These are phyloP conservation scores for Sporodiniella umbellata DNA, from an alignment of 371 early-diverging fungal genomes.

Conservation along the genomic window DNA sequence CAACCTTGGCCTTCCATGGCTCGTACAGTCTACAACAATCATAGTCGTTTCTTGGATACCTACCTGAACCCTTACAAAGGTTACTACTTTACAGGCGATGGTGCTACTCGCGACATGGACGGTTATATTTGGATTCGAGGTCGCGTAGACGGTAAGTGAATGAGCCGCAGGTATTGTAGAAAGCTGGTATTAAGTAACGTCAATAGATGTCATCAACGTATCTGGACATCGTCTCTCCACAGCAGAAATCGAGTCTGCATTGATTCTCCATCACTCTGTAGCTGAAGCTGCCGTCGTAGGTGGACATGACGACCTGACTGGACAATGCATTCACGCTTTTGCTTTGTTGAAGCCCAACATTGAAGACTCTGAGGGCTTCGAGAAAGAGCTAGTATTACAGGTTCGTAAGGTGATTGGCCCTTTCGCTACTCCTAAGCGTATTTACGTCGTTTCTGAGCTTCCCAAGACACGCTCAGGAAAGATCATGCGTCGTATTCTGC, in stretches of 20 bases:
- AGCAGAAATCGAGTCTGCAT: conserved; percentile 92
- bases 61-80: conserved; percentile 87
- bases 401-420: conserved; percentile 91
- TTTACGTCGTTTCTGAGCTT: conserved; percentile 81
- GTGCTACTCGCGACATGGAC: conserved; percentile 84
- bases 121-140: conserved; percentile 96
- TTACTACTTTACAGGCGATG: conserved; percentile 89
- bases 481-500: conserved; percentile 91
- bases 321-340: conserved; percentile 77
- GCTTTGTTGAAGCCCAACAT: conserved; percentile 62
- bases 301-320: conserved; percentile 89
- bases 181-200: neutral
- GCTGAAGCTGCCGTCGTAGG: conserved; percentile 97
- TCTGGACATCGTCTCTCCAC: conserved; percentile 96
- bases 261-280: conserved; percentile 72
- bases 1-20: conserved; percentile 96
- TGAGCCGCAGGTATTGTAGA: neutral
- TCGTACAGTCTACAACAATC: conserved; percentile 87
- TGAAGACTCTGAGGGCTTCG: conserved; percentile 42
- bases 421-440: conserved; percentile 89
- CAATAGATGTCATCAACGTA: conserved; percentile 89
- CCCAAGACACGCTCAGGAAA: conserved; percentile 98
- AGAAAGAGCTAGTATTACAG: conserved; percentile 65
- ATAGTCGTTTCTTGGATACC: conserved; percentile 84
- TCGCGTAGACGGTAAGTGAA: conserved; percentile 71